Base-by-base conservation (phyloP, 164 flowering plant species). In the Umbellularia californica region DNA sequence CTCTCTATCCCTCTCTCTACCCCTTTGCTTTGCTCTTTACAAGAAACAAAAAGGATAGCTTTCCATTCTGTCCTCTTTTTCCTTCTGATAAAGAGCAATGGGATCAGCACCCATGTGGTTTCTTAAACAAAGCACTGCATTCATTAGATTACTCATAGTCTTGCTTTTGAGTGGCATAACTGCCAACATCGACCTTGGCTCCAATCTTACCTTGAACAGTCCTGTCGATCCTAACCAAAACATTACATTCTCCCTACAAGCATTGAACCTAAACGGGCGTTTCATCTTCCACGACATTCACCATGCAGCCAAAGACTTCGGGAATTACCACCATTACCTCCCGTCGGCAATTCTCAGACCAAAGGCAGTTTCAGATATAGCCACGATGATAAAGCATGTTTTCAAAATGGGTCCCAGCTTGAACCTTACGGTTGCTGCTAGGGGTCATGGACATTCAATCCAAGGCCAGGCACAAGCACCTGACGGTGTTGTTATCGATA, bases 371-470 rank as follows among this genome's bases (percentile, higher is more conserved):
- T 78, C 86, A 0, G 94, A 91, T 65, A 87, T 95, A 70, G 85
- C 97, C 17, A 71, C 83, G 2, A 86, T 82, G 3, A 64, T 92
- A 73, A 87, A 83, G 78, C 81, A 83, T 75, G 68, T 92, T 13
- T 88, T 79, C 71, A 65, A 85, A 25, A 73, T 85, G 87, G 96
- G 93, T 70, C 72, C 84, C 4, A 47, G 77, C 28, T 83, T 95
- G 30, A 79, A 79, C 20, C 86, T 95, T 20, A 93, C 90, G 0
- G 82, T 95, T 55, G 94, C 99, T 15, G 98, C 99, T 6, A 84
- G 93, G 82, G 99, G 99, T 80, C 95, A 87, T 60, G 96, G 90
- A 35, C 99, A 95, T 81, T 93, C 98, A 12, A 84, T 90, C n/a
- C 86, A 82, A 77, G 99, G 99, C 72, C 98, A 95, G 77, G 83